Base-by-base conservation (phyloP, 169 alveolate genomes). In the Sarcocystis neurona region DNA sequence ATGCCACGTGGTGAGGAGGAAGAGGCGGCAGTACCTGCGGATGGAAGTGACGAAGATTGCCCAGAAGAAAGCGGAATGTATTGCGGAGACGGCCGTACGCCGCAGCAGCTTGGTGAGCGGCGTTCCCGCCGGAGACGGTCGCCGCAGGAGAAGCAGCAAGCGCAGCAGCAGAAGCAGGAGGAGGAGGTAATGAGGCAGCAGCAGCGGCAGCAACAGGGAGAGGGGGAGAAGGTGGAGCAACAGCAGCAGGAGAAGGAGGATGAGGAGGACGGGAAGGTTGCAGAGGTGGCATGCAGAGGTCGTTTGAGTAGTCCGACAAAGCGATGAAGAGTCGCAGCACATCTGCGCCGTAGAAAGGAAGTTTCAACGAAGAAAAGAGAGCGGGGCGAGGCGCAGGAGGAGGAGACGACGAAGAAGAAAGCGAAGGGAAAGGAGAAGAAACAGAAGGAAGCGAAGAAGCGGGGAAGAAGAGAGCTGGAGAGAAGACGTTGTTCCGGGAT, bases 401-500 rank as follows among this genome's bases (percentile, higher is more conserved):
- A 41, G 91, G n/a, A 80, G 77, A 87, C n/a, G n/a, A n/a, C n/a
- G n/a, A n/a, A n/a, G n/a, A n/a, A n/a, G n/a, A n/a, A n/a, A n/a
- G n/a, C n/a, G n/a, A n/a, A n/a, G n/a, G n/a, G n/a, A n/a, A n/a
- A n/a, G n/a, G n/a, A n/a, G n/a, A n/a, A 15, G 43, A 30, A 46
- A 72, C 15, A 12, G 80, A 5, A n/a, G 77, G 84, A 60, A 43
- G 5, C 63, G 37, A 15, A 2, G 63, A 50, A 27, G 87, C 79
- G 30, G 91, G n/a, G 87, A 87, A 87, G 56, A 87, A 87, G 56
- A 74, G 48, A 39, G 63, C 74, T 8, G 91, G 91, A 84, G 97
- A 97, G 37, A 98, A 94, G 30, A 97, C 99, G 92, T 97, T 98
- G 79, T 98, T 98, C 89, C 94, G 90, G 43, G 98, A 95, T 93